Evolutionary conservation across 139 green algal genomes (phyloP).

Genomic region (Chlamydomonas schloesseri): DNA sequence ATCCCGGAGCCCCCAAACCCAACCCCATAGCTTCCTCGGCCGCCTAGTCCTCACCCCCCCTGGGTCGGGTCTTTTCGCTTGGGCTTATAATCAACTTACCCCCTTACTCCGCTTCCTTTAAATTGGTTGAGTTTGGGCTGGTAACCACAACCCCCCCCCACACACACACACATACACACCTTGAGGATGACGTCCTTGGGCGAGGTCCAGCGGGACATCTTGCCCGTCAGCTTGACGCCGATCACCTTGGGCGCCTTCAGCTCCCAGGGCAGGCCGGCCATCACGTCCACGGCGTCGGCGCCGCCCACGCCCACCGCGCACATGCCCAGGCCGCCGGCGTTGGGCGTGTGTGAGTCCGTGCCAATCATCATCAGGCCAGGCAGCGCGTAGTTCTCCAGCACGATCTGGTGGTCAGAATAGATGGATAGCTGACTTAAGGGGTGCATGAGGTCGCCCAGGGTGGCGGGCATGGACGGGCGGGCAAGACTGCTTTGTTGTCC

Average conservation of each 20-base stretch:
- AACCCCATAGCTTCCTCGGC: too few relatives aligned
- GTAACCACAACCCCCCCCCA: background rate
- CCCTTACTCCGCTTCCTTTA: too few relatives aligned
- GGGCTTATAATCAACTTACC: too few relatives aligned
- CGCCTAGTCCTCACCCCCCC: too few relatives aligned
- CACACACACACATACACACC: constrained; percentile 65
- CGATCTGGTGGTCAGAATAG: constrained; percentile 81
- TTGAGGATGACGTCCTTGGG: constrained; percentile 98
- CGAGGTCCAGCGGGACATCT: constrained; percentile 89
- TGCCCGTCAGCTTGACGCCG: constrained; percentile 92
- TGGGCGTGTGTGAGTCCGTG: constrained; percentile 96
- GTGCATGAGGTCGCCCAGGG: too few relatives aligned
- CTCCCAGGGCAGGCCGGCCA: constrained; percentile 97
- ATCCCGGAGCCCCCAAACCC: too few relatives aligned
- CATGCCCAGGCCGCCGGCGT: constrained; percentile 91
- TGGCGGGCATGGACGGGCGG: too few relatives aligned
- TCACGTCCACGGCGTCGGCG: constrained; percentile 96
- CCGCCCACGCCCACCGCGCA: constrained; percentile 93
- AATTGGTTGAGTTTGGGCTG: too few relatives aligned
- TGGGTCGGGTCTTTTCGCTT: too few relatives aligned
- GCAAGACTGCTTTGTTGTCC: too few relatives aligned
- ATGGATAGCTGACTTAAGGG: too few relatives aligned
- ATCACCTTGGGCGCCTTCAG: constrained; percentile 95
- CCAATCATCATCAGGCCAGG: constrained; percentile 96
- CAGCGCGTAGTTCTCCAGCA: constrained; percentile 97